Evolutionary conservation across 108 stramenopile species (phyloP), one percentile per base, ranked within the genome.

Genomic region (Skeletonema grethae): DNA sequence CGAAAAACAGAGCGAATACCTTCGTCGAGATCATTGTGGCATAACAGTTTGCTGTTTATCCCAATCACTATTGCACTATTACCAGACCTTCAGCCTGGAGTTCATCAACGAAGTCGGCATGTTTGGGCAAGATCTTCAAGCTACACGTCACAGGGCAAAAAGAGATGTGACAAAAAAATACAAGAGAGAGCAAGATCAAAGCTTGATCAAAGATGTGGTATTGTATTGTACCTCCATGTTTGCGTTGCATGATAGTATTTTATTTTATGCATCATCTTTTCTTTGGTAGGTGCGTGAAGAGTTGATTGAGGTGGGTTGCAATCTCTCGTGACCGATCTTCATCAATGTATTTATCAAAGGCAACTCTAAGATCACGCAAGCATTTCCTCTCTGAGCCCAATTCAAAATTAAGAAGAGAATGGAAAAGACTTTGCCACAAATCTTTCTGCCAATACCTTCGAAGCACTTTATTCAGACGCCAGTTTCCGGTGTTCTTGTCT

Each of bases 371-470:
- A 63, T 75, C 73, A 63, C 32, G 61, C 12, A 80, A 57, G 30
- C 69, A 70, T 46, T 67, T 46, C 7, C 62, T 36, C 15, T 67
- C 60, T 43, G 65, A 34, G 13, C n/a, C 53, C 38, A 53, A 53
- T 41, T 89, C 86, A 63, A 71, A 62, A 61, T 92, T 89, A 13
- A 95, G 77, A 16, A 95, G 78, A 28, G 86, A 76, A 36, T 82
- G 76, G 67, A 95, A 92, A 30, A 85, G 67, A 15, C 69, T 69
- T 15, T 69, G 65, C 94, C 94, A 95, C 3, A 95, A 31, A 41
- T 83, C 82, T 29, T 61, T 55, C n/a, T 89, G 74, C 86, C 90
- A 89, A 63, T 91, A 91, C 53, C 90, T 79, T 41, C 88, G 75
- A 28, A 95, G 69, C 11, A 55, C 29, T 55, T 84, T 82, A 29